These are phyloP conservation scores for Picochlorum sp. DNA, from an alignment of 139 green algal genomes.

Conservation along the genomic window DNA sequence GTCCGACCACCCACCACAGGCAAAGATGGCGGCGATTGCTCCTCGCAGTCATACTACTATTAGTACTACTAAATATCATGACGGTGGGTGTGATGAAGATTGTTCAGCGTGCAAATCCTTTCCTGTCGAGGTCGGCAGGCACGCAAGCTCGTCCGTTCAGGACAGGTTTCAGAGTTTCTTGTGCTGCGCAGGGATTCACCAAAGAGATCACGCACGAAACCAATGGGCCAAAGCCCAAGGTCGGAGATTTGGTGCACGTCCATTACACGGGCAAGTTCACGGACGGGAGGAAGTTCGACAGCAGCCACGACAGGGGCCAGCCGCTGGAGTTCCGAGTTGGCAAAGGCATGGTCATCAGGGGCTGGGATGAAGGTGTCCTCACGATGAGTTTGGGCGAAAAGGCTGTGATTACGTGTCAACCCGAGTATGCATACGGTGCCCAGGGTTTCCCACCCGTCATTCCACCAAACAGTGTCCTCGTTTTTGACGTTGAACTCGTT, in stretches of 20 bases:
- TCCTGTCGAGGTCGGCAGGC: background rate
- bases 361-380: slow-evolving; percentile 31
- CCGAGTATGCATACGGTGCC: slow-evolving; percentile 27
- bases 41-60: too few relatives aligned
- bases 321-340: slow-evolving; percentile 58
- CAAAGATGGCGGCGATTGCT: too few relatives aligned
- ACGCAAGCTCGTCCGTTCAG: background rate
- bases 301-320: slow-evolving; percentile 38
- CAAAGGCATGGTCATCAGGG: slow-evolving; percentile 18
- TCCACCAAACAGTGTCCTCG: slow-evolving; percentile 14
- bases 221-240: slow-evolving; percentile 14
- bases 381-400: slow-evolving; percentile 14
- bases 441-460: slow-evolving; percentile 22
- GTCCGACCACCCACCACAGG: too few relatives aligned
- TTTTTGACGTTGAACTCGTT: slow-evolving; percentile 33
- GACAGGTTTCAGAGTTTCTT: background rate
- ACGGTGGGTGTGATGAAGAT: too few relatives aligned
- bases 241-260: background rate
- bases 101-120: too few relatives aligned
- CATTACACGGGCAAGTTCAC: slow-evolving; percentile 20
- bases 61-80: too few relatives aligned
- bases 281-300: slow-evolving; percentile 73
- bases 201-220: slow-evolving; percentile 14
- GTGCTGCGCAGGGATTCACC: slow-evolving; percentile 13
- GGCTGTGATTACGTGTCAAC: slow-evolving; percentile 15